These are phyloP conservation scores for Cucurbita maxima DNA, from an alignment of 306 rosid species.

Conservation along the genomic window DNA sequence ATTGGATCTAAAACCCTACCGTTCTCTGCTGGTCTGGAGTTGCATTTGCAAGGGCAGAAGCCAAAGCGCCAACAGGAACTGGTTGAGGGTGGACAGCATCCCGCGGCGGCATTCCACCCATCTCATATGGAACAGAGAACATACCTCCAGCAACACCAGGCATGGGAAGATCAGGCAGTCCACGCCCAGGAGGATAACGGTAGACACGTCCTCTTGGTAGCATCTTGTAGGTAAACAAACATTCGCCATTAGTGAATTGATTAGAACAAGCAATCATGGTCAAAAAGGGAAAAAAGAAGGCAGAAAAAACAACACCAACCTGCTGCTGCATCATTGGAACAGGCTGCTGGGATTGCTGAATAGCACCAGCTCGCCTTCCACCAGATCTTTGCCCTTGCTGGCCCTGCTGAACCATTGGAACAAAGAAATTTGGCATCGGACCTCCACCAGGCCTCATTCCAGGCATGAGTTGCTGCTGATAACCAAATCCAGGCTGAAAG, in stretches of 20 bases:
- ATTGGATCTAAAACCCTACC: constrained; percentile 16
- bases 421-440: constrained; percentile 85
- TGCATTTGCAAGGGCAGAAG: constrained; percentile 87
- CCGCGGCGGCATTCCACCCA: constrained; percentile 67
- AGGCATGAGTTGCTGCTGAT: constrained; percentile 95
- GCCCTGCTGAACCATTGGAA: constrained; percentile 98
- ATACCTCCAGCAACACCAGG: constrained; percentile 91
- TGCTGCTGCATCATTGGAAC: constrained; percentile 89
- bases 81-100: constrained; percentile 66
- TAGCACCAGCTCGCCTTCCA: constrained; percentile 77
- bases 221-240: constrained; percentile 41
- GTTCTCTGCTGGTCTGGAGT: constrained; percentile 96
- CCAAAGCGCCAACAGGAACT: constrained; percentile 85
- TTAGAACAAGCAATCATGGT: neutral
- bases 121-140: constrained; percentile 90
- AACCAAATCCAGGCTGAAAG: constrained; percentile 88
- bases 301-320: constrained; percentile 18
- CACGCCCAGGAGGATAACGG: constrained; percentile 88
- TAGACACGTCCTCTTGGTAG: constrained; percentile 83
- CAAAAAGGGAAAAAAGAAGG: neutral
- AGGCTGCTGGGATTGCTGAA: constrained; percentile 79
- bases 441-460: constrained; percentile 98
- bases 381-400: constrained; percentile 95
- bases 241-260: neutral
- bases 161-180: constrained; percentile 74